Conservation (phyloP, 768 basidiomycete species). For the Suillus subluteus region DNA sequence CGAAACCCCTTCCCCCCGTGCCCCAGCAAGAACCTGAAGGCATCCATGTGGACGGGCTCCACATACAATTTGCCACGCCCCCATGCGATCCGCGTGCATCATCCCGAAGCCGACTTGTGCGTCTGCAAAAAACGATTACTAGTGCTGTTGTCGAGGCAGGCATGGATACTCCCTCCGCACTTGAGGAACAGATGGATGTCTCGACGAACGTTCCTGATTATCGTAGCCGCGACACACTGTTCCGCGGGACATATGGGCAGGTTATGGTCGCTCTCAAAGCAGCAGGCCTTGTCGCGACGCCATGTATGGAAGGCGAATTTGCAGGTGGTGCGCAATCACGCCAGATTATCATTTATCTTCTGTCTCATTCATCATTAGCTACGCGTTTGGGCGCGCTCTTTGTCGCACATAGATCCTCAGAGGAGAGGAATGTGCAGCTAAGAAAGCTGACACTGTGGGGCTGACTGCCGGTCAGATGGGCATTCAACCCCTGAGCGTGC, state of each 20-base stretch:
- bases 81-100: constrained; percentile 10
- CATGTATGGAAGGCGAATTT: constrained; percentile 34
- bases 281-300: constrained; percentile 39
- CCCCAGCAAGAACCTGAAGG: constrained; percentile 11
- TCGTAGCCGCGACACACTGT: constrained; percentile 25
- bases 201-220: constrained; percentile 4
- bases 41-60: constrained; percentile 25
- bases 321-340: constrained; percentile 33
- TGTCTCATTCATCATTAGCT: constrained; percentile 26
- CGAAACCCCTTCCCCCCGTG: constrained; percentile 26
- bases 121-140: constrained; percentile 40
- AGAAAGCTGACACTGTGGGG: constrained; percentile 46
- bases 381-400: constrained; percentile 46
- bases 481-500: neutral
- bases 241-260: constrained; percentile 48
- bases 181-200: constrained; percentile 1
- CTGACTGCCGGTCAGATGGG: constrained; percentile 18
- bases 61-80: constrained; percentile 25
- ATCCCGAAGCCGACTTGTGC: constrained; percentile 28
- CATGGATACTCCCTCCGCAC: constrained; percentile 39
- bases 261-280: constrained; percentile 41
- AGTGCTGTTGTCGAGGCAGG: constrained; percentile 43
- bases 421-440: constrained; percentile 36
- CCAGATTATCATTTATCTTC: neutral
- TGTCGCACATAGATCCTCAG: constrained; percentile 36